Evolutionary conservation across 805 yeast genomes (phyloP).

Genomic region (Crinitomyces ghanaensis): DNA sequence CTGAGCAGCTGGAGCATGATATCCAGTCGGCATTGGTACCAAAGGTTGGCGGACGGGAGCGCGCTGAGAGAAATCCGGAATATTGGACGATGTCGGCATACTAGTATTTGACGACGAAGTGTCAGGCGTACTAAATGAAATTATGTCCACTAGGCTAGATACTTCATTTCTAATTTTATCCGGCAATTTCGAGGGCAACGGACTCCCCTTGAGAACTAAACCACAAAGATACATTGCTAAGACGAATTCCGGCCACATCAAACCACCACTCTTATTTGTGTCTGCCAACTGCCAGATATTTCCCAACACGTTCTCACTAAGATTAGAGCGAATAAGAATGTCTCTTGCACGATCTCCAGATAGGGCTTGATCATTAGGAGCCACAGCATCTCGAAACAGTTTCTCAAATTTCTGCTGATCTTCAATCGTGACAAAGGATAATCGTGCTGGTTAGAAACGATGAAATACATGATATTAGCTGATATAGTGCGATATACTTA

Average conservation of each 20-base stretch:
- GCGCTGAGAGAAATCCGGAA: conserved; percentile 16
- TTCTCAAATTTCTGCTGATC: conserved; percentile 85
- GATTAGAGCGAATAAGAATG: conserved; percentile 67
- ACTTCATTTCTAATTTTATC: conserved; percentile 71
- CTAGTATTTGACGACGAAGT: conserved; percentile 16
- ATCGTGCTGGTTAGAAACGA: conserved; percentile 37
- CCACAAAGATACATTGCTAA: conserved; percentile 82
- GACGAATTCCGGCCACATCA: conserved; percentile 90
- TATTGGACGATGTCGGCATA: conserved; percentile 16
- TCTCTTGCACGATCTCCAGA: conserved; percentile 56
- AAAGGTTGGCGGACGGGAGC: not conserved
- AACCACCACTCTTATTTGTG: conserved; percentile 70
- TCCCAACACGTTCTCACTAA: conserved; percentile 63
- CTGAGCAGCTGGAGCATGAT: conserved; percentile 19
- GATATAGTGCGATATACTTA: conserved; percentile 5
- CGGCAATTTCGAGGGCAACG: conserved; percentile 64
- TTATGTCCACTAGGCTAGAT: conserved; percentile 78
- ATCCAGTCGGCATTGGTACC: conserved; percentile 28
- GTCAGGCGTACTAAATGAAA: conserved; percentile 67
- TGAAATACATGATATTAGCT: not conserved
- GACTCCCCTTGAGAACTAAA: conserved; percentile 62
- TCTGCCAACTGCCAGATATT: conserved; percentile 90
- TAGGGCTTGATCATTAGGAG: conserved; percentile 46
- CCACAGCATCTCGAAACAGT: conserved; percentile 66
- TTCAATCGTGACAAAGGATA: conserved; percentile 71